phyloP scores from a whole-genome alignment of 306 rosid genomes.

The Mucuna pruriens region DNA sequence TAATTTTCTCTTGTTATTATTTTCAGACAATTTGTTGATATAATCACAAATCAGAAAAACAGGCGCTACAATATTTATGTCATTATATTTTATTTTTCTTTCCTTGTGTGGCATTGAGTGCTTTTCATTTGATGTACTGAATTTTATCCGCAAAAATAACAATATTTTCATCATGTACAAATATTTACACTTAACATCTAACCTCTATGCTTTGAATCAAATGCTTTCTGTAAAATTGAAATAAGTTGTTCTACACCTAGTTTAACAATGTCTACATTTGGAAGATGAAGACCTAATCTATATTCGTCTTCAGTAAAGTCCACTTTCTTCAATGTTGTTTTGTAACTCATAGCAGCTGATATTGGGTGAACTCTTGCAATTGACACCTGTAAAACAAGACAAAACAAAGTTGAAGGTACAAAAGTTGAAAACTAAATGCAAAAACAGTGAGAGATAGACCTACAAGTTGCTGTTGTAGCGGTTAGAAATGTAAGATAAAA shows the following conservation, averaged over 20 bases:
- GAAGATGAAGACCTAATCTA: slow-evolving; percentile 68
- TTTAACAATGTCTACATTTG: slow-evolving; percentile 54
- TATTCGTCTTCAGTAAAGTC: slow-evolving; percentile 64
- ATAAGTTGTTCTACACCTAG: slow-evolving; percentile 65
- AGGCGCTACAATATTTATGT: too few relatives aligned
- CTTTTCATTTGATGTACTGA: neutral
- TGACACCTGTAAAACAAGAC: slow-evolving; percentile 52
- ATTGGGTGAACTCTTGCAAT: slow-evolving; percentile 78
- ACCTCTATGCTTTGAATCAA: slow-evolving; percentile 11
- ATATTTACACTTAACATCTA: slow-evolving; percentile 19
- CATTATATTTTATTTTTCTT: too few relatives aligned
- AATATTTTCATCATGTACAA: neutral
- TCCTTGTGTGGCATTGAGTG: neutral
- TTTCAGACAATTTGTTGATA: too few relatives aligned
- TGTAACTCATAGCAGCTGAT: slow-evolving; percentile 62
- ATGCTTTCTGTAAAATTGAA: slow-evolving; percentile 39
- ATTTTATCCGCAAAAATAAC: neutral
- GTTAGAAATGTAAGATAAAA: neutral
- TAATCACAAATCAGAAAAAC: too few relatives aligned
- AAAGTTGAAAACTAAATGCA: neutral
- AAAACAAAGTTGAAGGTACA: neutral
- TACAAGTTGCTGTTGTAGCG: neutral
- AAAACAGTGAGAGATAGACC: neutral
- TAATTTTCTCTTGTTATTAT: too few relatives aligned
- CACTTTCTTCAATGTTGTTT: slow-evolving; percentile 49